Percentiles rank a stretch among this genome's conserved stretches.
phyloP scores from a whole-genome alignment of 495 filamentous ascomycete species.

The Penicillium lividum region DNA sequence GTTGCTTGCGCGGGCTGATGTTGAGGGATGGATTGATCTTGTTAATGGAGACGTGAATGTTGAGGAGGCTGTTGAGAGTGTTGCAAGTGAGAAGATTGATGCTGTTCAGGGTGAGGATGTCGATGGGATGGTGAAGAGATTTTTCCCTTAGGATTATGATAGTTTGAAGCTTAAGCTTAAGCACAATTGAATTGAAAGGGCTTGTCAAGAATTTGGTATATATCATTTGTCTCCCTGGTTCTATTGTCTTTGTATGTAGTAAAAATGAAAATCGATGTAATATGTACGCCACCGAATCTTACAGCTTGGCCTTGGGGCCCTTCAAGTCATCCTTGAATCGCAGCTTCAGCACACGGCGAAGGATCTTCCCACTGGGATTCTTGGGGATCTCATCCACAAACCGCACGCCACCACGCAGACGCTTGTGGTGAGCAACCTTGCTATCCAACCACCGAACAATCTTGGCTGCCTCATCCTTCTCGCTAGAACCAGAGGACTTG shows the following conservation, averaged over 20 bases:
- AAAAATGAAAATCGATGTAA: no score
- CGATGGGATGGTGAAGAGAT: constrained; percentile 47
- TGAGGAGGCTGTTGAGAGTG: constrained; percentile 63
- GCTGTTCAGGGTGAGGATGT: constrained; percentile 67
- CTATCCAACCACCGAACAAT: constrained; percentile 63
- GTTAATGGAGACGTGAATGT: constrained; percentile 59
- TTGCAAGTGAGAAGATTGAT: constrained; percentile 63
- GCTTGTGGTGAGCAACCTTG: constrained; percentile 71
- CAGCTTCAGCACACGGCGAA: constrained; percentile 68
- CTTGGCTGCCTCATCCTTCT: constrained; percentile 57
- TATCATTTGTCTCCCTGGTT: no score
- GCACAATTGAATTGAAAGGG: neutral
- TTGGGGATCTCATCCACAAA: constrained; percentile 86
- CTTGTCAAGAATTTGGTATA: neutral
- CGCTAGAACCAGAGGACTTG: constrained; percentile 53
- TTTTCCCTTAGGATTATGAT: constrained; percentile 24
- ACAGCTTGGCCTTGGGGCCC: constrained; percentile 45
- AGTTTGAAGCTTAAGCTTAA: neutral
- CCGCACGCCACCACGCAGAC: constrained; percentile 75
- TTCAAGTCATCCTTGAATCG: constrained; percentile 49
- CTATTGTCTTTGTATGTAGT: no score
- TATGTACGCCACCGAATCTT: constrained; percentile 2
- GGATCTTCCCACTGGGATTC: constrained; percentile 83
- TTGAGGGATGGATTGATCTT: constrained; percentile 63
- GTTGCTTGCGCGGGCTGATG: constrained; percentile 62